Evolutionary conservation across 1,284 basidiomycete genomes (phyloP).

Genomic region (Tetrapyrgos nigripes): DNA sequence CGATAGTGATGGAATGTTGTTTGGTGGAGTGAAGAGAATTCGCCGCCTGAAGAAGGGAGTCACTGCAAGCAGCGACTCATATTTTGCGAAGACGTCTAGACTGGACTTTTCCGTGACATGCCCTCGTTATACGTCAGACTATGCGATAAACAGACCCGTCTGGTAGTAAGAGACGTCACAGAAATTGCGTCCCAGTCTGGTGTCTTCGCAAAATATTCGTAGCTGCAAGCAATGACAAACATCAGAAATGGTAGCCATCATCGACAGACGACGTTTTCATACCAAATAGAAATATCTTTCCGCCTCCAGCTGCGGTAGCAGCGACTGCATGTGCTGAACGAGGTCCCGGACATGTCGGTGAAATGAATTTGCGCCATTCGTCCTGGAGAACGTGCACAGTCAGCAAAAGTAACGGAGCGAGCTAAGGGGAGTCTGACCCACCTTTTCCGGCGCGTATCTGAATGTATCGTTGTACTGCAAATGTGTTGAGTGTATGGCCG

Average conservation of each 20-base stretch:
- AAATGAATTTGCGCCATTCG: conserved; percentile 88
- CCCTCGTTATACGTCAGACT: no score
- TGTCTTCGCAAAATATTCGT: neutral
- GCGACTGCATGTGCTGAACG: conserved; percentile 86
- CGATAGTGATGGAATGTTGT: conserved; percentile 92
- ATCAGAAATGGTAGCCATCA: neutral
- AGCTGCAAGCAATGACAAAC: neutral
- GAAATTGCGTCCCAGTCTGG: neutral
- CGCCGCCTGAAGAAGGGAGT: conserved; percentile 64
- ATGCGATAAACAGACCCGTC: no score
- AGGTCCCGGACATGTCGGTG: conserved; percentile 84
- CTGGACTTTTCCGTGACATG: no score
- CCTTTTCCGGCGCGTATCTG: conserved; percentile 84
- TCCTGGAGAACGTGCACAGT: conserved; percentile 47
- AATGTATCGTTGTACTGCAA: conserved; percentile 77
- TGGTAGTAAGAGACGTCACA: no score
- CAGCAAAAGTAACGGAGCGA: neutral
- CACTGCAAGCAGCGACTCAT: neutral
- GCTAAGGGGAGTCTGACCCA: conserved; percentile 24
- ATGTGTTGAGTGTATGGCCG: neutral
- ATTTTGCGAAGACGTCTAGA: neutral
- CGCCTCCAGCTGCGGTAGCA: conserved; percentile 74
- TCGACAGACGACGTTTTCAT: conserved; percentile 20
- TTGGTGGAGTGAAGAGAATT: conserved; percentile 87
- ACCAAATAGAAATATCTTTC: conserved; percentile 89